A percentile compares a stretch with the other conserved stretches of the same genome.
These are phyloP conservation scores for Suhomyces yuchorum DNA, from an alignment of 1,139 yeast genomes.

Conservation along the genomic window DNA sequence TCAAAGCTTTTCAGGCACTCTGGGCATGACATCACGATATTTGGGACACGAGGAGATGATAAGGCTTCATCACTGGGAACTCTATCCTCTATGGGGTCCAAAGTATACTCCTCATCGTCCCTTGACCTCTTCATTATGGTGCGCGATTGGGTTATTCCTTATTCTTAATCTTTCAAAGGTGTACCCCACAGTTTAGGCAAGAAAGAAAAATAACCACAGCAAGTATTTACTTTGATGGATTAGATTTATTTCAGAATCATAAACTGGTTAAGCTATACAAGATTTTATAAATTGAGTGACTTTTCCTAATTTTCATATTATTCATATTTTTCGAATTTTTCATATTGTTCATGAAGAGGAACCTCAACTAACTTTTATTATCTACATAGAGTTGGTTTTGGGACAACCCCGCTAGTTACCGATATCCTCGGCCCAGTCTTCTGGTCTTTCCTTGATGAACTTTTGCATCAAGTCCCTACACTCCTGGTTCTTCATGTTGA, in stretches of 20 bases:
- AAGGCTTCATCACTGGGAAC: background rate
- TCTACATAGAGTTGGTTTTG: too few species aligned
- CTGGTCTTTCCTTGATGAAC: slow-evolving; percentile 76
- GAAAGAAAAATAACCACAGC: too few species aligned
- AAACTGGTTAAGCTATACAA: too few species aligned
- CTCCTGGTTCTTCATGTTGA: slow-evolving; percentile 63
- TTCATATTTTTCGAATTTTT: background rate
- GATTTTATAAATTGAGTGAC: too few species aligned
- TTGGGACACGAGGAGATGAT: background rate
- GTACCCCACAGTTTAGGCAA: too few species aligned
- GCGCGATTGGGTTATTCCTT: background rate
- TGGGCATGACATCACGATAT: slow-evolving; percentile 1
- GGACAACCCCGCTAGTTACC: too few species aligned
- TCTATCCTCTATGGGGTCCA: background rate
- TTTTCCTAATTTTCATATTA: background rate
- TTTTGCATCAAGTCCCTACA: slow-evolving; percentile 75
- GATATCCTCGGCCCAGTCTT: slow-evolving; percentile 88
- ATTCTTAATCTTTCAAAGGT: background rate
- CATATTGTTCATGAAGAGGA: background rate
- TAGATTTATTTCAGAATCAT: too few species aligned
- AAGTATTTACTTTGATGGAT: too few species aligned
- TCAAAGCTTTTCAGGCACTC: slow-evolving; percentile 7
- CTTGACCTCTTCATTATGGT: background rate
- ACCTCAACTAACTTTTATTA: background rate
- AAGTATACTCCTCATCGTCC: background rate